Percentiles rank a stretch among this genome's conserved stretches.
phyloP scores from a whole-genome alignment of 2,329 filamentous ascomycete species.

The Botrytis galanthina region DNA sequence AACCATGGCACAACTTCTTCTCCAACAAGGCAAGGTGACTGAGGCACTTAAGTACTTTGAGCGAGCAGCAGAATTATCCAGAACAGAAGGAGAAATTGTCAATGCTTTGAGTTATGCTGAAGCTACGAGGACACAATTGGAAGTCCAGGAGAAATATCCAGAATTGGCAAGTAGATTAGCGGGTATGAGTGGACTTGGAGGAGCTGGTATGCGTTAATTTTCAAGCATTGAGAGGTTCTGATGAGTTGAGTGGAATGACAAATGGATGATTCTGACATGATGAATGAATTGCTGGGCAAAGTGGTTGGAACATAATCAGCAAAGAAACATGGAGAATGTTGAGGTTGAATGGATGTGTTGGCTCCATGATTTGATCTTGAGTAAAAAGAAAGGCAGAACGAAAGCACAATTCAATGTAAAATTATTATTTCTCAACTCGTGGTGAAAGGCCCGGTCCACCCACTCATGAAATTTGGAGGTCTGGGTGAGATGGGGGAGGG shows the following conservation, averaged over 20 bases:
- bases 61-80: slow-evolving; percentile 86
- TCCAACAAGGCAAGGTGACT: slow-evolving; percentile 96
- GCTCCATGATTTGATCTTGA: slow-evolving; percentile 17
- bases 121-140: slow-evolving; percentile 91
- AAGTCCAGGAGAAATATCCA: slow-evolving; percentile 85
- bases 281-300: background rate
- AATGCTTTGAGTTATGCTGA: slow-evolving; percentile 97
- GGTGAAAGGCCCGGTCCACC: background rate
- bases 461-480: background rate
- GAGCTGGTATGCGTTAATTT: slow-evolving; percentile 32
- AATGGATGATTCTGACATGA: background rate
- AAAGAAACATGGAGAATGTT: background rate
- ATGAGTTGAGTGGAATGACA: background rate
- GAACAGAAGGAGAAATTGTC: slow-evolving; percentile 92
- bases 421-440: slow-evolving; percentile 3
- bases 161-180: slow-evolving; percentile 72
- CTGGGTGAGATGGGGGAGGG: background rate
- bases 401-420: slow-evolving; percentile 15
- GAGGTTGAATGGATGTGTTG: slow-evolving; percentile 13
- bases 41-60: slow-evolving; percentile 97
- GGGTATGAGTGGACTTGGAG: slow-evolving; percentile 49
- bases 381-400: slow-evolving; percentile 16
- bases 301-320: background rate
- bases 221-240: background rate
- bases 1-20: slow-evolving; percentile 94